Base-by-base conservation (phyloP, 2,329 filamentous ascomycete genomes). In the Huntiella omanensis region DNA sequence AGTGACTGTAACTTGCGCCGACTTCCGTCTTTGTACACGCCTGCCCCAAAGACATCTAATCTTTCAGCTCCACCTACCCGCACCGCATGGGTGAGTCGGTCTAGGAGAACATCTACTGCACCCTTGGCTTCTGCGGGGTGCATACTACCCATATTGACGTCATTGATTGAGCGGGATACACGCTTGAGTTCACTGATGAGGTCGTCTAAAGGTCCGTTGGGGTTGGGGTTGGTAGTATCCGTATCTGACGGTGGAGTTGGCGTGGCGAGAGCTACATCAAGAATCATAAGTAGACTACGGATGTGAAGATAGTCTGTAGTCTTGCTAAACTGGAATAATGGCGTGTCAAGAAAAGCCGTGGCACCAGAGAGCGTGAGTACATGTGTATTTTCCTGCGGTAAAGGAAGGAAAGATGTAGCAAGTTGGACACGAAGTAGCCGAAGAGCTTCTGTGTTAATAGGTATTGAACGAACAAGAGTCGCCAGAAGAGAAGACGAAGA, bases 41-140 rank as follows among this genome's bases (percentile, higher is more conserved):
- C 54, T 3, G 61, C 17, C 22, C 68, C 67, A 52, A 70, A 74
- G 4, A 74, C 65, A 52, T 64, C 69, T 49, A 64, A 66, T 55
- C 69, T 74, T 8, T 65, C 66, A 43, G 64, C 69, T 40, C 65
- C 68, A 53, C 70, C 72, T 8, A 81, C 82, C 42, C 85, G 70
- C 41, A 88, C 77, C 2, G 74, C 71, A 57, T 80, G 77, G 40
- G 76, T 62, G 11, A 95, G 65, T 47, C 87, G 74, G 55, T 82
- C 76, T 49, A 78, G 71, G n/a, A 94, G 63, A 48, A 77, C 70
- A 54, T 92, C 81, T 35, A 93, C 67, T 8, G 71, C 69, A 46
- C 77, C 76, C 60, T 93, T 94, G 10, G 82, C 76, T 55, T 92
- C 77, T 28, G 83, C 80, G 28, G 82, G 72, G 12, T 72, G 70